Evolutionary conservation across 1,284 basidiomycete species (phyloP).

Genomic region (Ustilago trichophora): DNA sequence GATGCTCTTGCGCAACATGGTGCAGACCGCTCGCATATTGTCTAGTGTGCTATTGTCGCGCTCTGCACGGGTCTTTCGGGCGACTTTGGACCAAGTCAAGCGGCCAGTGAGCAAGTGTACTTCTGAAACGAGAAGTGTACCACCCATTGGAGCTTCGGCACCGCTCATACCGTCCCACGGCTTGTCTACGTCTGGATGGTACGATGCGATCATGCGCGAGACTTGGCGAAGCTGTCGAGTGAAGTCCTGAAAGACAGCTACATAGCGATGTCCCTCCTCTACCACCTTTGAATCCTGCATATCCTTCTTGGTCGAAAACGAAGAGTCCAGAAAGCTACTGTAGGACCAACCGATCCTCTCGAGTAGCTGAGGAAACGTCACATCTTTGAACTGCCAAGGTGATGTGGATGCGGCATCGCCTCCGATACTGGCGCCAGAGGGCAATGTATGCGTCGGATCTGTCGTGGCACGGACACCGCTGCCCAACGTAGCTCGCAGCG

Average conservation of each 20-base stretch:
- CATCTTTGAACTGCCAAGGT: slow-evolving; percentile 15
- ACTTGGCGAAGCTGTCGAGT: slow-evolving; percentile 4
- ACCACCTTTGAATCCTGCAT: slow-evolving; percentile 2
- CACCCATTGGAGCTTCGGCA: not conserved
- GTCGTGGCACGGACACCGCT: not conserved
- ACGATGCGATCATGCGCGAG: slow-evolving; percentile 13
- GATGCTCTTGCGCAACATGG: slow-evolving; percentile 12
- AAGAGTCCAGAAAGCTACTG: too few relatives aligned
- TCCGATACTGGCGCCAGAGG: not conserved
- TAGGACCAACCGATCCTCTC: slow-evolving; percentile 7
- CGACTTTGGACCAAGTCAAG: slow-evolving; percentile 25
- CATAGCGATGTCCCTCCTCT: slow-evolving; percentile 16
- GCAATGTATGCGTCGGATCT: not conserved
- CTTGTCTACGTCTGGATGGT: slow-evolving; percentile 15
- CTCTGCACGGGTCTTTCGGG: slow-evolving; percentile 8
- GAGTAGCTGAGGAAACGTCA: slow-evolving; percentile 21
- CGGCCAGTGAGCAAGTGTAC: slow-evolving; percentile 32
- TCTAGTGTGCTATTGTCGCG: slow-evolving; percentile 18
- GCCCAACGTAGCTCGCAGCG: slow-evolving; percentile 6
- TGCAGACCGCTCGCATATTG: slow-evolving; percentile 15
- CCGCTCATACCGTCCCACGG: not conserved
- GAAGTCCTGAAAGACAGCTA: slow-evolving; percentile 10
- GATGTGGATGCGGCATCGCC: not conserved
- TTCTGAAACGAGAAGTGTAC: slow-evolving; percentile 14
- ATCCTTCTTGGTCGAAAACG: not conserved